These are phyloP conservation scores for Coemansia sp. DNA, from an alignment of 192 early-diverging fungal species.

Conservation along the genomic window DNA sequence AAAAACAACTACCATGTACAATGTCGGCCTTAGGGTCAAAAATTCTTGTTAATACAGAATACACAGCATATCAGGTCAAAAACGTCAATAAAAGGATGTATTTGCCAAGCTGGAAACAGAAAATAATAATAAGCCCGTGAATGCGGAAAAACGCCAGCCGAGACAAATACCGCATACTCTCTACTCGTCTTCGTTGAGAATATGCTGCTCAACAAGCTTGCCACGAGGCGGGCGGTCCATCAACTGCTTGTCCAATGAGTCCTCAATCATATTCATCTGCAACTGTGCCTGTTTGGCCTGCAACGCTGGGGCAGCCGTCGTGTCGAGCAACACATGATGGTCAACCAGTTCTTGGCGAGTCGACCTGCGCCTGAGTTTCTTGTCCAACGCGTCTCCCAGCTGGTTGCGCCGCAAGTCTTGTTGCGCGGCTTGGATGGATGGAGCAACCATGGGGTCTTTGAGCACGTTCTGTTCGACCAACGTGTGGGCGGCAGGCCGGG, in stretches of 20 bases:
- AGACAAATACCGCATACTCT: too few relatives aligned
- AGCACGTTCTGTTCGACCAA: slow-evolving; percentile 65
- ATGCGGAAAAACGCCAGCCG: too few relatives aligned
- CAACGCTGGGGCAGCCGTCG: slow-evolving; percentile 31
- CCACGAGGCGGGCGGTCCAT: slow-evolving; percentile 56
- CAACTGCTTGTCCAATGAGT: slow-evolving; percentile 60
- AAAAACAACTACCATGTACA: too few relatives aligned
- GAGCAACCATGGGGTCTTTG: slow-evolving; percentile 44
- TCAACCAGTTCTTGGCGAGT: slow-evolving; percentile 58
- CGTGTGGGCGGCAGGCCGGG: slow-evolving; percentile 57
- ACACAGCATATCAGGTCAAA: too few relatives aligned
- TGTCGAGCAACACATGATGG: slow-evolving; percentile 60
- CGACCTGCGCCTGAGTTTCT: slow-evolving; percentile 59
- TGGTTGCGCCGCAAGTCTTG: slow-evolving; percentile 28
- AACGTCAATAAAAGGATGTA: too few relatives aligned
- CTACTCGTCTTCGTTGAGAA: slow-evolving; percentile 37
- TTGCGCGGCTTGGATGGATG: slow-evolving; percentile 38
- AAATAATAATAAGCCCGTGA: too few relatives aligned
- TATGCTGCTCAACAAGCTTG: slow-evolving; percentile 64
- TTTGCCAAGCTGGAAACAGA: too few relatives aligned
- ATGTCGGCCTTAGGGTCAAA: too few relatives aligned
- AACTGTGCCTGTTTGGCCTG: slow-evolving; percentile 38
- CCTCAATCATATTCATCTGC: slow-evolving; percentile 46
- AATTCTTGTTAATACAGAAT: too few relatives aligned
- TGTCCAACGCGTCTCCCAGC: slow-evolving; percentile 58